phyloP scores from a whole-genome alignment of 257 asterid genomes.

The Rubia yunnanensis region DNA sequence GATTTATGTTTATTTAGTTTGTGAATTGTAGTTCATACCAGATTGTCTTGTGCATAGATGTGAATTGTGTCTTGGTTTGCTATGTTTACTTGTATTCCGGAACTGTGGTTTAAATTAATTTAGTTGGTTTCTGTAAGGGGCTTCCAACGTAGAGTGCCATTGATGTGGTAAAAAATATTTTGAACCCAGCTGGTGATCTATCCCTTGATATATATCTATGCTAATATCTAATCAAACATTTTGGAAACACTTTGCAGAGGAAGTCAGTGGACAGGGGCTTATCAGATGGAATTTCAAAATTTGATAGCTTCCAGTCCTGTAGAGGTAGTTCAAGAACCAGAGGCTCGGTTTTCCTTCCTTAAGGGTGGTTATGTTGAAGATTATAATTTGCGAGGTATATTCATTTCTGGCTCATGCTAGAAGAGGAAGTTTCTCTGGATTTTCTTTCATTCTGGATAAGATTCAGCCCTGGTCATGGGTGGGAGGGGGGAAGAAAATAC shows the following conservation, averaged over 20 bases:
- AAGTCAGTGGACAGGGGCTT: conserved; percentile 83
- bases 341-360: conserved; percentile 88
- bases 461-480: not conserved
- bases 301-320: conserved; percentile 51
- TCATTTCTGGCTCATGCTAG: not conserved
- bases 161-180: not conserved
- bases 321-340: conserved; percentile 32
- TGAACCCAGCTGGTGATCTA: not conserved
- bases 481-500: not conserved
- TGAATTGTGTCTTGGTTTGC: not conserved
- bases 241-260: conserved; percentile 41
- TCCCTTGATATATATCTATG: not conserved
- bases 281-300: conserved; percentile 64
- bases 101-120: not conserved
- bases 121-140: not conserved
- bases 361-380: conserved; percentile 84
- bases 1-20: not conserved
- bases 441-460: not conserved
- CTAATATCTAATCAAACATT: not conserved
- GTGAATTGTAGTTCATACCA: not conserved
- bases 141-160: not conserved
- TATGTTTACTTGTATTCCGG: not conserved
- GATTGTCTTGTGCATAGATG: not conserved
- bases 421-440: not conserved
- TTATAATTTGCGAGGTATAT: conserved; percentile 50